Percentiles rank a stretch among this genome's conserved stretches.
phyloP scores from a whole-genome alignment of 2,329 filamentous ascomycete genomes.

The Stachybotrys chartarum region DNA sequence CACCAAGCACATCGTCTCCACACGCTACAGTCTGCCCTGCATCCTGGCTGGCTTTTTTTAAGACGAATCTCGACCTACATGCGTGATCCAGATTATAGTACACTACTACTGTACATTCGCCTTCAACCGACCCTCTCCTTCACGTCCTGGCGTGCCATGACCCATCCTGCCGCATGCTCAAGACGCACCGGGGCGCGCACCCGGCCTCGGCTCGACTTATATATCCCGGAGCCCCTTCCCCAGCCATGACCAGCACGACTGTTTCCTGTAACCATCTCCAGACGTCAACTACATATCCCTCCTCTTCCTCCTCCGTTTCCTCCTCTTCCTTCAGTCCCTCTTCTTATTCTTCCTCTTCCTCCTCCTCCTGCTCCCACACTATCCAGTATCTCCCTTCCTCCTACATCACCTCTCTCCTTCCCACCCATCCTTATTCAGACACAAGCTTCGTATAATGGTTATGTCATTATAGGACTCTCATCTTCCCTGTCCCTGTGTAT shows the following conservation, averaged over 20 bases:
- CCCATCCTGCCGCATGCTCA: slow-evolving; percentile 11
- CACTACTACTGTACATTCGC: neutral
- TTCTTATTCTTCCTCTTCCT: slow-evolving; percentile 13
- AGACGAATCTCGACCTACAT: slow-evolving; percentile 1
- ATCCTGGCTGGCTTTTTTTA: neutral
- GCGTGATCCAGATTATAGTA: neutral
- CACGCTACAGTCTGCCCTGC: slow-evolving; percentile 1
- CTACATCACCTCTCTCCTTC: neutral
- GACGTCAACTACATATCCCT: slow-evolving; percentile 15
- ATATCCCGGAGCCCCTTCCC: slow-evolving; percentile 39
- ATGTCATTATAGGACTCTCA: neutral
- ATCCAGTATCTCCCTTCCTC: slow-evolving; percentile 6
- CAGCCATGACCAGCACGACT: neutral
- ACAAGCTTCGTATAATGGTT: neutral
- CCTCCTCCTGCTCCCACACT: neutral
- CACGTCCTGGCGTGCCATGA: slow-evolving; percentile 29
- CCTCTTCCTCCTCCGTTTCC: slow-evolving; percentile 5
- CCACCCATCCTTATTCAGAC: neutral
- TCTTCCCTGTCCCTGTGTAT: neutral
- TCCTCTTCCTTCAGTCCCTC: slow-evolving; percentile 2
- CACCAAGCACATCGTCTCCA: neutral
- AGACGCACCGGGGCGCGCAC: slow-evolving; percentile 9
- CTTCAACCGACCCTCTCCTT: slow-evolving; percentile 21
- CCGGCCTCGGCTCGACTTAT: slow-evolving; percentile 26
- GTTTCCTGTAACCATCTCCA: slow-evolving; percentile 14